Evolutionary conservation across 2,329 filamentous ascomycete genomes (phyloP).

Genomic region (Simplicillium sp.): DNA sequence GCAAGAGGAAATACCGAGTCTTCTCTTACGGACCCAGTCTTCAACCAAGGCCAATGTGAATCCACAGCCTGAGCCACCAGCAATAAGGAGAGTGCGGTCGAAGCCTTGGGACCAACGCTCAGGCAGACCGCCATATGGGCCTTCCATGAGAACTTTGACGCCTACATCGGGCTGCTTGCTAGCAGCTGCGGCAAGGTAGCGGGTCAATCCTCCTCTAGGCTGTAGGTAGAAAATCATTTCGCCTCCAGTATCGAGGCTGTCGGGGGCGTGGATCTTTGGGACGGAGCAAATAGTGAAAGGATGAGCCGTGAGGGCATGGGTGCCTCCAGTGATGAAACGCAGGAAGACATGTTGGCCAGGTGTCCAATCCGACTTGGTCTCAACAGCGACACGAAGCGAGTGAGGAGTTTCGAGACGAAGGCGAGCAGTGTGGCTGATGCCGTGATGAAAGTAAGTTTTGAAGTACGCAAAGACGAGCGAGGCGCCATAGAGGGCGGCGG

Average conservation of each 20-base stretch:
- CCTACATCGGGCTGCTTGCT: conserved; percentile 20
- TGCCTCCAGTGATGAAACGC: conserved; percentile 35
- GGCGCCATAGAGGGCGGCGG: conserved; percentile 23
- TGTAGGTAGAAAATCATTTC: conserved; percentile 45
- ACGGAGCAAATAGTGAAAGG: conserved; percentile 47
- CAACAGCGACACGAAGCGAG: conserved; percentile 29
- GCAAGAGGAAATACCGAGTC: neutral
- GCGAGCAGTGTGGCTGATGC: conserved; percentile 31
- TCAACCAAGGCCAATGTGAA: conserved; percentile 40
- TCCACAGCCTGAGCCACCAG: conserved; percentile 47
- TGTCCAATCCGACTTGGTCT: conserved; percentile 33
- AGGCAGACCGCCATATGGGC: conserved; percentile 46
- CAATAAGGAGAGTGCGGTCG: conserved; percentile 36
- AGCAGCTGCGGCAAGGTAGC: conserved; percentile 29
- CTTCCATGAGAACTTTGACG: conserved; percentile 42
- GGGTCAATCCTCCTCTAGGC: conserved; percentile 38
- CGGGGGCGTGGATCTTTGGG: conserved; percentile 13
- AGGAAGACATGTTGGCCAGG: conserved; percentile 47
- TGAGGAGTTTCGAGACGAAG: conserved; percentile 27
- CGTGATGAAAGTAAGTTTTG: conserved; percentile 39
- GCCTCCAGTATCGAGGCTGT: conserved; percentile 11
- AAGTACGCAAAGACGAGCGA: conserved; percentile 34
- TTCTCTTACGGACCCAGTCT: conserved; percentile 11
- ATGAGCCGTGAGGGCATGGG: conserved; percentile 35
- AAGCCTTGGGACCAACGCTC: conserved; percentile 23